Evolutionary conservation across 148 eudicot species (phyloP).

Genomic region (Rheum nobile): DNA sequence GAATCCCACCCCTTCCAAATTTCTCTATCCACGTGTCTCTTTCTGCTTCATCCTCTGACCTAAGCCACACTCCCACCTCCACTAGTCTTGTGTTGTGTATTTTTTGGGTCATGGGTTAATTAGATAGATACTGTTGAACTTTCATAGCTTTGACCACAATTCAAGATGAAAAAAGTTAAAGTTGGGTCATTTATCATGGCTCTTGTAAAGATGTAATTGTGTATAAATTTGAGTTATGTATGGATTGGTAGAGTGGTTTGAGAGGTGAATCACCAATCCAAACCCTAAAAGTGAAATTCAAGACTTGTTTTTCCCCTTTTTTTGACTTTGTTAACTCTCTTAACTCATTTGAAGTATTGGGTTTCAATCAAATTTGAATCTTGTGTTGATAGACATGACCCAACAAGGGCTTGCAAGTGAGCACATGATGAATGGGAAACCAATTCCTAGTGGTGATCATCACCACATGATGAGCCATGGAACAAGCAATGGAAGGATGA

Average conservation of each 20-base stretch:
- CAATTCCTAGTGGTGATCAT: background rate
- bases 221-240: too few species aligned
- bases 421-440: constrained; percentile 3
- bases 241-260: too few species aligned
- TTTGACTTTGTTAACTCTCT: background rate
- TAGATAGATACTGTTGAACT: background rate
- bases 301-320: too few species aligned
- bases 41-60: background rate
- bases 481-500: background rate
- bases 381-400: constrained; percentile 4
- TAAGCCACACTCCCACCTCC: constrained; percentile 4
- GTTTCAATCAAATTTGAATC: background rate
- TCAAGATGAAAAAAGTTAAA: background rate
- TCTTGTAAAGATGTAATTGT: too few species aligned
- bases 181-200: too few species aligned
- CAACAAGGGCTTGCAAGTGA: constrained; percentile 1
- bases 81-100: background rate
- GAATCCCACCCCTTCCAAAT: background rate
- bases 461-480: constrained; percentile 1
- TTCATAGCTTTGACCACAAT: background rate
- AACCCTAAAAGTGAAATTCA: too few species aligned
- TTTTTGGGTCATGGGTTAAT: background rate
- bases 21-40: background rate
- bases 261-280: too few species aligned
- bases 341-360: background rate